Evolutionary conservation across 2,329 filamentous ascomycete genomes (phyloP), one percentile per base, ranked within the genome.

Genomic region (Podosphaera xanthii): DNA sequence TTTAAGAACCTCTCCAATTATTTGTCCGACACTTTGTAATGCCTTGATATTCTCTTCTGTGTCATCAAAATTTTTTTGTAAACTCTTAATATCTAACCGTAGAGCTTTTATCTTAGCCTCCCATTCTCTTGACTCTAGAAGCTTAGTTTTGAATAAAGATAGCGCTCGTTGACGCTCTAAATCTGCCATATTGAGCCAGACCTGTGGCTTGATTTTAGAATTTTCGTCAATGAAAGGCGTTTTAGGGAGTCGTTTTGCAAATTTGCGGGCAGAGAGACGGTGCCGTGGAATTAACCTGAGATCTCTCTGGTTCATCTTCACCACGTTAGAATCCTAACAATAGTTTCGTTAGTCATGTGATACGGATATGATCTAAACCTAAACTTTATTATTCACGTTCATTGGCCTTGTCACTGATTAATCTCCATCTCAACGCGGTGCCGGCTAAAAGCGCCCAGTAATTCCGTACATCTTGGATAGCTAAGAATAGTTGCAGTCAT

Each of bases 21-120:
- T 98, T 76, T 98, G 92, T 57, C 92, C 92, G 59, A 98, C 92
- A 72, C 92, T 97, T 76, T 98, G 92, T 69, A 98, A 76, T 65
- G 92, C 92, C 77, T 98, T 98, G 78, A 98, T 97, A 75, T 97
- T 97, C 65, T 98, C 94, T 71, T 98, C 92, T 59, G 92, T 97
- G 65, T 91, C 83, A 71, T 98, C 91, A 69, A 90, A 98, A 68
- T 97, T 90, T 70, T 86, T 89, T 71, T 95, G 88, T 59, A 97
- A 74, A 61, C 86, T 88, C 76, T 97, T 98, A 72, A 98, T 96
- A 66, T 96, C 92, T 73, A 95, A 76, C 63, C 92, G 87, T 67
- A 98, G 76, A 58, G 84, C 81, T 77, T 97, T 98, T 62, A 98
- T 81, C 78, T 97, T 98, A 58, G 91, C 85, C 73, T 98, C 94